phyloP scores from a whole-genome alignment of 1,284 basidiomycete genomes.

The Meripilus lineatus region DNA sequence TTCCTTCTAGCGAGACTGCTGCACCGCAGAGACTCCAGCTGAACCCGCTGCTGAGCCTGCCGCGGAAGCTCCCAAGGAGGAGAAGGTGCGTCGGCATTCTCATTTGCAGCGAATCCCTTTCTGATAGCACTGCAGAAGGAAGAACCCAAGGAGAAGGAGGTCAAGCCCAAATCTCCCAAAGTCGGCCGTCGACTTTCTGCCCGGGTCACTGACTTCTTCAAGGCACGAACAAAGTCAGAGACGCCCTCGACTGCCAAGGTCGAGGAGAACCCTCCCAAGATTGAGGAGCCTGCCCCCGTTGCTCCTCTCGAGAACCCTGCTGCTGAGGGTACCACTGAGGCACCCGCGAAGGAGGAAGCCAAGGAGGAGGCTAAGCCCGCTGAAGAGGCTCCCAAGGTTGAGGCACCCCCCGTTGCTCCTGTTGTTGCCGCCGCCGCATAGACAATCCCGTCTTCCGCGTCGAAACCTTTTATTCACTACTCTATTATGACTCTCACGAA shows the following conservation, averaged over 20 bases:
- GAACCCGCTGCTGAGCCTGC: conserved; percentile 32
- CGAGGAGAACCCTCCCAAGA: conserved; percentile 76
- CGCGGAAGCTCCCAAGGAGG: conserved; percentile 53
- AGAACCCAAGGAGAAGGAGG: conserved; percentile 39
- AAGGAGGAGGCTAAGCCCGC: conserved; percentile 27
- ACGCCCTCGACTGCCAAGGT: conserved; percentile 74
- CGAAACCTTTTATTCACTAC: conserved; percentile 22
- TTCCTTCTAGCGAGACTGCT: conserved; percentile 66
- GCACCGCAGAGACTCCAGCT: conserved; percentile 29
- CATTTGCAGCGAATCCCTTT: neutral
- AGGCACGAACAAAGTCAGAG: conserved; percentile 68
- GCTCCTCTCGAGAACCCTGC: conserved; percentile 74
- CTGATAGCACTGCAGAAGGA: conserved; percentile 1
- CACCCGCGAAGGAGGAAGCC: conserved; percentile 29
- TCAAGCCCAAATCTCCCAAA: conserved; percentile 45
- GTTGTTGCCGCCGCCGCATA: conserved; percentile 58
- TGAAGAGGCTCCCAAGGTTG: conserved; percentile 36
- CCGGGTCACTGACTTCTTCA: conserved; percentile 76
- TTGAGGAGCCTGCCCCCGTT: conserved; percentile 69
- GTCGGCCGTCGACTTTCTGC: conserved; percentile 73
- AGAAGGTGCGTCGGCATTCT: conserved; percentile 42
- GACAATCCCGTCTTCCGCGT: conserved; percentile 22
- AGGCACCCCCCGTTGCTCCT: conserved; percentile 30
- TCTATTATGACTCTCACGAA: conserved; percentile 50
- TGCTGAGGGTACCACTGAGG: conserved; percentile 31